Evolutionary conservation across 768 basidiomycete species (phyloP).

Genomic region (Amanita inopinata): DNA sequence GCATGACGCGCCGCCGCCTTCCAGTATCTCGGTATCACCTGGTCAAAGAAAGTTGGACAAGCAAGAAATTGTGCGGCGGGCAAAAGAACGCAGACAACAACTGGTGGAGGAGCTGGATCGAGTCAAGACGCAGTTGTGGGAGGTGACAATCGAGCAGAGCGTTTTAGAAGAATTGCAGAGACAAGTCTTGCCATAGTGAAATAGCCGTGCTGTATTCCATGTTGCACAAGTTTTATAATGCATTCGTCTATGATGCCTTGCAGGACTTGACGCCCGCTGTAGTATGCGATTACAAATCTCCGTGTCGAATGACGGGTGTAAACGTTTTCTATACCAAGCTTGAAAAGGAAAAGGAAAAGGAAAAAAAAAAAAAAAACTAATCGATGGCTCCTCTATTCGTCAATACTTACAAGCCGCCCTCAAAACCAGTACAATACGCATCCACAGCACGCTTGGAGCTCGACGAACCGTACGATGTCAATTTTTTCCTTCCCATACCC

Average conservation of each 20-base stretch:
- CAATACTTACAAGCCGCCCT: conserved; percentile 1
- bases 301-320: no score
- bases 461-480: conserved; percentile 23
- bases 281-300: no score
- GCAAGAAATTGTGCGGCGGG: conserved; percentile 23
- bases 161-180: conserved; percentile 40
- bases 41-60: conserved; percentile 10
- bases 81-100: conserved; percentile 41
- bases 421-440: neutral
- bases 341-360: neutral
- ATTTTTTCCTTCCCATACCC: conserved; percentile 32
- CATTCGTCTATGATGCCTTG: no score
- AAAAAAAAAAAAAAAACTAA: neutral
- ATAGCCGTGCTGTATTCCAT: neutral
- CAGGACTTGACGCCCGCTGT: no score
- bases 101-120: conserved; percentile 45
- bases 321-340: neutral
- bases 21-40: no score
- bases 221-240: no score
- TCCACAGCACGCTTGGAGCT: no score
- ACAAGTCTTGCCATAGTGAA: conserved; percentile 9
- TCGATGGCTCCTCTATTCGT: conserved; percentile 1
- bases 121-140: conserved; percentile 64
- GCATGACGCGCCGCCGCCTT: no score
- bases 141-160: conserved; percentile 62